phyloP scores from a whole-genome alignment of 345 rosid genomes.

The Eucalyptus paniculata region DNA sequence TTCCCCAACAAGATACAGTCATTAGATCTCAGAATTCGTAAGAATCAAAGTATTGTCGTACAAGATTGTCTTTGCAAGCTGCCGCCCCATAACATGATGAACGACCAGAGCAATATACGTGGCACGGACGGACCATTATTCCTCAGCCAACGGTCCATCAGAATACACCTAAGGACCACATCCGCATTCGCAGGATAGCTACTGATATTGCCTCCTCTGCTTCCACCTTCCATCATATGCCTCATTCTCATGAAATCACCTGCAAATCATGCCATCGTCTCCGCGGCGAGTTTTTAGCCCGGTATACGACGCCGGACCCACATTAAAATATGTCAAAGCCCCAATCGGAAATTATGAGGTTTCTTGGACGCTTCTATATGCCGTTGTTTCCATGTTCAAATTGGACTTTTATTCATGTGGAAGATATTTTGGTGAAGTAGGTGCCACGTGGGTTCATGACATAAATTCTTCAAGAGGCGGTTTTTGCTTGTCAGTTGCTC shows the following conservation, averaged over 20 bases:
- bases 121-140: rapidly evolving
- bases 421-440: no score
- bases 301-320: not conserved
- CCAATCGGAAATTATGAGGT: not conserved
- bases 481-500: not conserved
- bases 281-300: not conserved
- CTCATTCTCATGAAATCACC: not conserved
- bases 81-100: no score
- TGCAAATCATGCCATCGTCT: not conserved
- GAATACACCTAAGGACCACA: not conserved
- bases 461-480: no score
- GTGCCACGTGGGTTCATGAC: no score
- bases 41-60: no score
- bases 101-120: no score
- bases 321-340: not conserved
- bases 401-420: not conserved
- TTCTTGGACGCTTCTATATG: not conserved
- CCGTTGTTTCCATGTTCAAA: not conserved
- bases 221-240: not conserved
- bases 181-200: not conserved
- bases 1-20: no score
- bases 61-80: no score
- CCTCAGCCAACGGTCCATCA: not conserved
- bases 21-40: no score
- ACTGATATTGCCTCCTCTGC: not conserved